phyloP scores from a whole-genome alignment of 768 basidiomycete species.

The Amanita fuliginea region DNA sequence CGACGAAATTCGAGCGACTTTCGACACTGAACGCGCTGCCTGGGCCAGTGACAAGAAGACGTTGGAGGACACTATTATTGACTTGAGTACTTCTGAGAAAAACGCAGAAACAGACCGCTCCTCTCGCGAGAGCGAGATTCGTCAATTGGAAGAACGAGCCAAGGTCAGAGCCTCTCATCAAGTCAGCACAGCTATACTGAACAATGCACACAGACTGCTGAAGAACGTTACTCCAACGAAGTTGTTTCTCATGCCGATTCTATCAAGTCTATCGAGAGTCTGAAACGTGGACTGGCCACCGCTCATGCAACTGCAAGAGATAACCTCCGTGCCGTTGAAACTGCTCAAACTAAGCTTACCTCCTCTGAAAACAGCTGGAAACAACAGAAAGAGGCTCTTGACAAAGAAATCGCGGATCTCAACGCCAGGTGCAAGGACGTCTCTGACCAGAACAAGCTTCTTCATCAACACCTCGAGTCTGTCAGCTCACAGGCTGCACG shows the following conservation, averaged over 20 bases:
- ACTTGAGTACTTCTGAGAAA: slow-evolving; percentile 67
- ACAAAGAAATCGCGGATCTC: slow-evolving; percentile 69
- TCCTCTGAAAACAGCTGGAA: slow-evolving; percentile 74
- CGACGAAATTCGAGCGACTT: slow-evolving; percentile 47
- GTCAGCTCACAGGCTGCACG: slow-evolving; percentile 74
- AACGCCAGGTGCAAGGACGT: slow-evolving; percentile 64
- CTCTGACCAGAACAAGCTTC: slow-evolving; percentile 58
- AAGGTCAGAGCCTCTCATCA: slow-evolving; percentile 28
- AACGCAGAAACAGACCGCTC: slow-evolving; percentile 51
- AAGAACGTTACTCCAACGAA: slow-evolving; percentile 72
- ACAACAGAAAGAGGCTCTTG: slow-evolving; percentile 64
- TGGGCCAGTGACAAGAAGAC: slow-evolving; percentile 75
- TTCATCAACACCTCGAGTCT: slow-evolving; percentile 79
- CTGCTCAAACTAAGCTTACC: slow-evolving; percentile 60
- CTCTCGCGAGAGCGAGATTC: slow-evolving; percentile 55
- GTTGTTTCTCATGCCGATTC: slow-evolving; percentile 81
- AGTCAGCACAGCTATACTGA: background rate
- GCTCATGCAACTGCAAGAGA: slow-evolving; percentile 47
- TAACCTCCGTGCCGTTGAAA: slow-evolving; percentile 51
- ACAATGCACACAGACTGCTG: slow-evolving; percentile 40
- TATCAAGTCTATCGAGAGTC: slow-evolving; percentile 55
- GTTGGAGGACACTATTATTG: slow-evolving; percentile 74
- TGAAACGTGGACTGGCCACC: slow-evolving; percentile 51
- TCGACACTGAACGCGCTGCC: slow-evolving; percentile 58
- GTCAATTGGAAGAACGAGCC: slow-evolving; percentile 55